These are phyloP conservation scores for Barnettozyma botsteinii DNA, from an alignment of 805 yeast genomes.

Conservation along the genomic window DNA sequence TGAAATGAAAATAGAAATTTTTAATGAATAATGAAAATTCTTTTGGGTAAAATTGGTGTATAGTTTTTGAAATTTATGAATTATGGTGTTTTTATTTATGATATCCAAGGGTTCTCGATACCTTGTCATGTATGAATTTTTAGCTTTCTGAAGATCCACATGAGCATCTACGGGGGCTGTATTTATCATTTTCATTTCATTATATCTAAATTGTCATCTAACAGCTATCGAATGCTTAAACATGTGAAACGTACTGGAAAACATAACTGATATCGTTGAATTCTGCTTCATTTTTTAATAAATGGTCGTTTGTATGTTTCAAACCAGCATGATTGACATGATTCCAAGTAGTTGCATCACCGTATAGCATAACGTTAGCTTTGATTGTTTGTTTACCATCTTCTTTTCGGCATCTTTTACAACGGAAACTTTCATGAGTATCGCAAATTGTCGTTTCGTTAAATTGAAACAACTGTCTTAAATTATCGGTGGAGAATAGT, in stretches of 20 bases:
- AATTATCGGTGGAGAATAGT: slow-evolving; percentile 75
- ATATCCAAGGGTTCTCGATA: no score
- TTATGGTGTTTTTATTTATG: neutral
- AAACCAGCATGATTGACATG: slow-evolving; percentile 67
- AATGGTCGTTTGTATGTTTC: slow-evolving; percentile 62
- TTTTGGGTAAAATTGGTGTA: no score
- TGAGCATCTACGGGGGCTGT: no score
- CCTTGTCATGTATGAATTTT: no score
- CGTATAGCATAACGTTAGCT: slow-evolving; percentile 87
- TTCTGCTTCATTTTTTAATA: slow-evolving; percentile 67
- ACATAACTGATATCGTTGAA: slow-evolving; percentile 74
- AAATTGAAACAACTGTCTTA: slow-evolving; percentile 69
- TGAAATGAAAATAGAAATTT: neutral
- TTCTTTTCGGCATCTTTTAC: slow-evolving; percentile 61
- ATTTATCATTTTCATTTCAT: no score
- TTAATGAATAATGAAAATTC: neutral
- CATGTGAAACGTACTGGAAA: slow-evolving; percentile 89
- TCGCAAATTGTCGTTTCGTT: slow-evolving; percentile 68
- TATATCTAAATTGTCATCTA: no score
- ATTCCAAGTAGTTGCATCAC: slow-evolving; percentile 98
- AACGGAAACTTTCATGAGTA: slow-evolving; percentile 87
- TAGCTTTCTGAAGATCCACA: no score
- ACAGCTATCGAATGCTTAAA: slow-evolving; percentile 6
- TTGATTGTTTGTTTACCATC: slow-evolving; percentile 54
- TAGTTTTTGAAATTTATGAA: no score